Base-by-base conservation (phyloP, 805 yeast species). In the Kodamaea restingae region DNA sequence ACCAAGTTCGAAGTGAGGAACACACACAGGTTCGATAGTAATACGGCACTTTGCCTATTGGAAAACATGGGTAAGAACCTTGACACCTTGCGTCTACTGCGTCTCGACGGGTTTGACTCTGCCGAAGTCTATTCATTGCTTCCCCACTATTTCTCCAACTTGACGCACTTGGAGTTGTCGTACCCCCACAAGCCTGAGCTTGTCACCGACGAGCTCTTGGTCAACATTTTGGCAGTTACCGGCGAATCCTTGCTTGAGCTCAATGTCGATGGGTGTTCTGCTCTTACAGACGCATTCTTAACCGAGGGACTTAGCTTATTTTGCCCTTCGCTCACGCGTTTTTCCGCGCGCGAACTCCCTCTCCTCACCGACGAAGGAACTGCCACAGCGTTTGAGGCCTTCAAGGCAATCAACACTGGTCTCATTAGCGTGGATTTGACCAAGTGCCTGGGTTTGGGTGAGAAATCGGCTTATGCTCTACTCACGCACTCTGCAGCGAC, bases 1-100 rank as follows among this genome's bases (percentile, higher is more conserved):
- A 65, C 61, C 17, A 64, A 67, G 32, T 77, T 93, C 48, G 81
- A 81, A 45, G 56, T 93, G 8, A 68, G 80, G 26, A 86, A 88
- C 52, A 91, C 97, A 1, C 96, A 91, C 56, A 69, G 98, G 40
- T 81, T 93, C 47, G 73, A 80, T 10, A 75, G 81, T 41, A 81
- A 76, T 35, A 78, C 88, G 0, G 56, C 91, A 18, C 70, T 78
- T 3, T 58, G 79, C 14, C 54, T 93, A 32, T 64, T 85, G 14
- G 83, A 76, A 33, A 73, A 73, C 39, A 77, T 88, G 54, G 73
- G 72, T 1, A 49, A 65, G 0, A 67, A 67, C 17, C 56, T 93
- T 26, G 71, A 70, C n/a, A 62, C 69, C 3, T 61, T 93, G 28
- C 71, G 78, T 25, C 56, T 93, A 18, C 73, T 83, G 4, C 65